These are phyloP conservation scores for Clarireedia homoeocarpa DNA, from an alignment of 2,329 filamentous ascomycete species.

Conservation along the genomic window DNA sequence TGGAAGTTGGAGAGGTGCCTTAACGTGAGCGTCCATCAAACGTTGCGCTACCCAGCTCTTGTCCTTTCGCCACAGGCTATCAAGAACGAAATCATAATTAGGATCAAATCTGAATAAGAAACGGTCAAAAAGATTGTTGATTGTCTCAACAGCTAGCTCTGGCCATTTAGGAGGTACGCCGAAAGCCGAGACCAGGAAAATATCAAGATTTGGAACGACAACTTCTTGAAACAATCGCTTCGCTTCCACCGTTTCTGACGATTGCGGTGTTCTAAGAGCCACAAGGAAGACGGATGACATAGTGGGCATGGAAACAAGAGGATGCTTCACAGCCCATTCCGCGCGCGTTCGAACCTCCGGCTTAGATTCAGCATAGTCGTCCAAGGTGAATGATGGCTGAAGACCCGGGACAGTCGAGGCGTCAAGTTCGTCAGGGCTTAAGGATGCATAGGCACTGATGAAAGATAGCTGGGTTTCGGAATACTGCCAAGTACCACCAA, in stretches of 20 bases:
- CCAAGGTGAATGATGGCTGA: constrained; percentile 63
- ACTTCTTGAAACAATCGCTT: constrained; percentile 60
- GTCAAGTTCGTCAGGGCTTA: constrained; percentile 69
- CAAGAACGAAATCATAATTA: constrained; percentile 79
- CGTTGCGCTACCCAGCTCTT: constrained; percentile 76
- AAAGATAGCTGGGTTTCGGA: constrained; percentile 90
- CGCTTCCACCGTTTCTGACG: constrained; percentile 55
- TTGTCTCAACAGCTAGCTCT: constrained; percentile 63
- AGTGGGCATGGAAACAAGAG: constrained; percentile 81
- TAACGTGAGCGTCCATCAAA: constrained; percentile 68
- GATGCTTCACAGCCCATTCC: constrained; percentile 67
- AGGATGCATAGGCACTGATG: constrained; percentile 75
- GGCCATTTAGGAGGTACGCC: constrained; percentile 74
- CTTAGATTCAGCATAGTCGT: constrained; percentile 54
- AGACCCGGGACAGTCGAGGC: constrained; percentile 78
- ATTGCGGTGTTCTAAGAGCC: constrained; percentile 52
- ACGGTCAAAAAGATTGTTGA: constrained; percentile 71
- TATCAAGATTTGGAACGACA: constrained; percentile 65
- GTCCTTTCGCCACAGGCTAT: constrained; percentile 87
- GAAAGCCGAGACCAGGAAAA: constrained; percentile 72
- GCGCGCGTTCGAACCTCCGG: constrained; percentile 52
- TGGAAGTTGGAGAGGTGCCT: constrained; percentile 58
- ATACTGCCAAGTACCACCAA: constrained; percentile 84
- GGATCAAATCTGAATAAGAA: constrained; percentile 74
- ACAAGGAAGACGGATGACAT: constrained; percentile 62